phyloP scores from a whole-genome alignment of 2,329 filamentous ascomycete genomes.

The Elsinoe perseae region DNA sequence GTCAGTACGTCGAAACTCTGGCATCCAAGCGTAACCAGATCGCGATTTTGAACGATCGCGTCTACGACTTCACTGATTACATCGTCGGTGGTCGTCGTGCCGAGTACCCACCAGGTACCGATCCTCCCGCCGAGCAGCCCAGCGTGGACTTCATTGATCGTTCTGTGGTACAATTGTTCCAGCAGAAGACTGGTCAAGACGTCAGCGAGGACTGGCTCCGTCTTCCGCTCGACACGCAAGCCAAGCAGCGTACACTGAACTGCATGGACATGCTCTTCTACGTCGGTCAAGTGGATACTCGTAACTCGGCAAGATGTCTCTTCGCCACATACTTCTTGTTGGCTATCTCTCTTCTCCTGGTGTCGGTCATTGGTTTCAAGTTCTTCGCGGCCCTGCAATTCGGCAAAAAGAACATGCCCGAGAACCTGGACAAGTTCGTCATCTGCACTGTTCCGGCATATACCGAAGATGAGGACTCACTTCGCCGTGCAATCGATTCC shows the following conservation, averaged over 20 bases:
- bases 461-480: slow-evolving; percentile 94
- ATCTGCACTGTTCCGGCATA: slow-evolving; percentile 97
- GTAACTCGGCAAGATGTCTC: slow-evolving; percentile 74
- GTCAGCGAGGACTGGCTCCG: slow-evolving; percentile 70
- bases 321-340: slow-evolving; percentile 88
- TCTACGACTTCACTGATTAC: slow-evolving; percentile 89
- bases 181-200: slow-evolving; percentile 65
- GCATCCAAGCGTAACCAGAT: slow-evolving; percentile 59
- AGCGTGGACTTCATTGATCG: slow-evolving; percentile 75
- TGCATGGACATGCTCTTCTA: slow-evolving; percentile 95
- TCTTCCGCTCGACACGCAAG: slow-evolving; percentile 50
- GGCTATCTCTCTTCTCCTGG: slow-evolving; percentile 72
- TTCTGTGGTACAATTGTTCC: slow-evolving; percentile 68
- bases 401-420: slow-evolving; percentile 78
- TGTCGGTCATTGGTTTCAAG: slow-evolving; percentile 82
- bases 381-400: slow-evolving; percentile 96
- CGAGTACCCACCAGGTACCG: slow-evolving; percentile 48
- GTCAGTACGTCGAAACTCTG: slow-evolving; percentile 66
- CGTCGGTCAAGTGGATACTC: slow-evolving; percentile 81
- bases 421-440: slow-evolving; percentile 96
- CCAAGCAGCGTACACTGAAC: slow-evolving; percentile 62
- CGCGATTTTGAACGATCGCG: slow-evolving; percentile 66
- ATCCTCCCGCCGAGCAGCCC: slow-evolving; percentile 38
- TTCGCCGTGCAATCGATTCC: slow-evolving; percentile 94
- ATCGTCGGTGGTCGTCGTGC: slow-evolving; percentile 63